These are phyloP conservation scores for Rhododendron ferrugineum DNA, from an alignment of 148 eudicot species.

Conservation along the genomic window DNA sequence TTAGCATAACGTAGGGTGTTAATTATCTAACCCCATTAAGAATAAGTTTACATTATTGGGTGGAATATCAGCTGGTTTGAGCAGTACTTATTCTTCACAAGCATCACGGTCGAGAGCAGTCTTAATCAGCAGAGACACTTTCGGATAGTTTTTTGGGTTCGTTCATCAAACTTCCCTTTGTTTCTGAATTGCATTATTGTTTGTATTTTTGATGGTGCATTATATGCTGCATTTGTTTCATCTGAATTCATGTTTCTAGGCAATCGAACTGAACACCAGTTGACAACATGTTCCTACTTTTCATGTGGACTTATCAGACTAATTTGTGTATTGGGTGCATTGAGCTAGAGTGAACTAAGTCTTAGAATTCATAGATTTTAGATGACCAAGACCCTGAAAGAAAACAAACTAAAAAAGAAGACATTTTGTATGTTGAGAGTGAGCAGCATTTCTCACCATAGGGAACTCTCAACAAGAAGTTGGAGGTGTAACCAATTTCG, in stretches of 20 bases:
- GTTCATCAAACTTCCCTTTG: slow-evolving; percentile 16
- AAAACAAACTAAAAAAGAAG: no score
- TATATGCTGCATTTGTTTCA: neutral
- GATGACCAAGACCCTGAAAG: neutral
- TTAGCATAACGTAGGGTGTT: no score
- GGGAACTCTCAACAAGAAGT: neutral
- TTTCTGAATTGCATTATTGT: neutral
- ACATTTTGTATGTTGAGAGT: neutral
- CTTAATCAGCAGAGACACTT: slow-evolving; percentile 56
- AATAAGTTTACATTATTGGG: no score
- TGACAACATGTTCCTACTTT: neutral
- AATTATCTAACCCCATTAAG: no score
- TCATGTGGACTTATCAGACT: neutral
- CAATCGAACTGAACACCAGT: neutral
- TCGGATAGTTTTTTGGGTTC: slow-evolving; percentile 68
- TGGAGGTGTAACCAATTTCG: no score
- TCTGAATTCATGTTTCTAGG: neutral
- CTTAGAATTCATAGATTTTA: neutral
- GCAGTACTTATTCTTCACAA: slow-evolving; percentile 78
- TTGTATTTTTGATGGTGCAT: no score
- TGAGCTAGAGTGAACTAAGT: neutral
- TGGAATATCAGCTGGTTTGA: slow-evolving; percentile 66
- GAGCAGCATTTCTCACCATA: no score
- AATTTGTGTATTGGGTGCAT: neutral
- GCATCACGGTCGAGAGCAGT: slow-evolving; percentile 59